Percentiles rank a stretch among this genome's conserved stretches.
Evolutionary conservation across 306 rosid genomes (phyloP).

Genomic region (Medicago lupulina): DNA sequence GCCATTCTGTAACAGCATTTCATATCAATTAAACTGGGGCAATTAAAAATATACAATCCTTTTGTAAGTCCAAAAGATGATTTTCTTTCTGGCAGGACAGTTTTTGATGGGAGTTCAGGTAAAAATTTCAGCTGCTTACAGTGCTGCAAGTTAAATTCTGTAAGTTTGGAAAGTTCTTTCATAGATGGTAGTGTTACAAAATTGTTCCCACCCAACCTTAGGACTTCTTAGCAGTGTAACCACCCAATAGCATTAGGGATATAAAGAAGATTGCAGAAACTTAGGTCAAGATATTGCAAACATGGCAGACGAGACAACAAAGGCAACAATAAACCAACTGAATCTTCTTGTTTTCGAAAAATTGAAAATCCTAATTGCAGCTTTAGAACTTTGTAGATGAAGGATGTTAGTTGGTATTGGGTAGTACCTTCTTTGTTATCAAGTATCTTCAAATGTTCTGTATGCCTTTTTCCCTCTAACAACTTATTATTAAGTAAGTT

Average conservation of each 20-base stretch:
- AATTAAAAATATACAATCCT: neutral
- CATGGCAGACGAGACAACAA: neutral
- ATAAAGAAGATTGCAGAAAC: conserved; percentile 33
- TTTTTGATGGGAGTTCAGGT: conserved; percentile 19
- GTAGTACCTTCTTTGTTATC: neutral
- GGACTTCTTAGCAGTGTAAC: neutral
- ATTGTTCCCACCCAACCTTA: conserved; percentile 27
- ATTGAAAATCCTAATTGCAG: neutral
- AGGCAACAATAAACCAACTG: too few relatives aligned
- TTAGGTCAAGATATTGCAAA: neutral
- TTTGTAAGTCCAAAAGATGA: too few relatives aligned
- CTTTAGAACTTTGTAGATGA: neutral
- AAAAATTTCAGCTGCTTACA: conserved; percentile 16
- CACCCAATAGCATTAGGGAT: conserved; percentile 11
- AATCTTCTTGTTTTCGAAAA: neutral
- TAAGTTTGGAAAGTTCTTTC: conserved; percentile 29
- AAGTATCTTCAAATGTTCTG: neutral
- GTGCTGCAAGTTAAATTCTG: neutral
- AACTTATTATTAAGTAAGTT: neutral
- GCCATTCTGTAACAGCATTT: neutral
- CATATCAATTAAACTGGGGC: neutral
- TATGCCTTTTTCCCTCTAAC: neutral
- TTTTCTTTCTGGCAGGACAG: neutral
- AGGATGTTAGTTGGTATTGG: neutral
- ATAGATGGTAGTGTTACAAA: conserved; percentile 25